Conservation (phyloP, 345 rosid genomes). For the Eucalyptus lansdowneana region DNA sequence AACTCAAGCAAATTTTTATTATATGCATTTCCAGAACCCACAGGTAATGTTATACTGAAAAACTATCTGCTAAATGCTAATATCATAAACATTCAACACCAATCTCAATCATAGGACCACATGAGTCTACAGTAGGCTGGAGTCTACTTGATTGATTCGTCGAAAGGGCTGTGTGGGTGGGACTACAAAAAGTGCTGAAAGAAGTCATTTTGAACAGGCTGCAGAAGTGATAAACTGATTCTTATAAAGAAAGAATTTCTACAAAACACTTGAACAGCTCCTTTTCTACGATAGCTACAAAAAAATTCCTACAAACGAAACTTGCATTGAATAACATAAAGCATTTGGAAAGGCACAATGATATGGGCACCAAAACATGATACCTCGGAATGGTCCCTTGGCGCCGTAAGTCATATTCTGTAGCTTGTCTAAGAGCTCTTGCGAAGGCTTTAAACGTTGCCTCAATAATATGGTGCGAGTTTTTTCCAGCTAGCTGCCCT, state of each 20-base stretch:
- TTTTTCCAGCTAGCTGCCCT: conserved; percentile 77
- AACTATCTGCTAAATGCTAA: not conserved
- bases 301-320: not conserved
- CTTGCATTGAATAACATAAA: not conserved
- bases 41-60: not conserved
- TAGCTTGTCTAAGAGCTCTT: conserved; percentile 90
- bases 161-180: not conserved
- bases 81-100: not conserved
- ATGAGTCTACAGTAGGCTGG: not conserved
- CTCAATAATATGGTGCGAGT: conserved; percentile 90
- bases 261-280: not conserved
- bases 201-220: not conserved
- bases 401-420: conserved; percentile 67
- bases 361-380: not conserved
- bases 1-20: not conserved
- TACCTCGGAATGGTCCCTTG: conserved; percentile 85
- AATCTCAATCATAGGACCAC: not conserved
- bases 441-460: conserved; percentile 98
- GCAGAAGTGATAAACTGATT: not conserved
- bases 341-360: not conserved
- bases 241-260: not conserved
- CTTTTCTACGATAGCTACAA: not conserved
- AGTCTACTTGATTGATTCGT: not conserved
- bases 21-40: not conserved
- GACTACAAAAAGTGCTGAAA: not conserved